Conservation (phyloP, 2,329 filamentous ascomycete genomes). For the Nakataea oryzae region DNA sequence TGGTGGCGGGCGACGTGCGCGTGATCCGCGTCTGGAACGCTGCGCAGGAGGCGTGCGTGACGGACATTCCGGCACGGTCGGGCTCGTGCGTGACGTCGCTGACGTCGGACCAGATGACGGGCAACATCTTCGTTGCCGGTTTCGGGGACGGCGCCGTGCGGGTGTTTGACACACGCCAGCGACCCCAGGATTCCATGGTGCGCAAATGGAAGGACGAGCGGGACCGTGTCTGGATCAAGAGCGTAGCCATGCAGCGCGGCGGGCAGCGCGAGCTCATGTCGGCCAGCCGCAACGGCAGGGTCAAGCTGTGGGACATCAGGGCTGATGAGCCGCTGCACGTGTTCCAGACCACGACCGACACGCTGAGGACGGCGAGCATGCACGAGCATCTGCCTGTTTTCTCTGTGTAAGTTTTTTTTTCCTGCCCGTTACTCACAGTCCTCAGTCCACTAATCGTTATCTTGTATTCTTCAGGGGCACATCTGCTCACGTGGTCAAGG, state of each 20-base stretch:
- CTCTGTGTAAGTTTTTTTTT: slow-evolving; percentile 59
- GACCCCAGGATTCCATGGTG: slow-evolving; percentile 83
- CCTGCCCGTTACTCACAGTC: neutral
- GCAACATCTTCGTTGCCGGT: slow-evolving; percentile 89
- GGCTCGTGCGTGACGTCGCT: slow-evolving; percentile 92
- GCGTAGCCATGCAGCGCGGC: slow-evolving; percentile 92
- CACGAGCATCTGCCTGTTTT: slow-evolving; percentile 97
- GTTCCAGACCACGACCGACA: slow-evolving; percentile 65
- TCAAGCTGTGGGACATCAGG: slow-evolving; percentile 92
- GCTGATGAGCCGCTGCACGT: slow-evolving; percentile 68
- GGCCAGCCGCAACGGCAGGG: slow-evolving; percentile 83
- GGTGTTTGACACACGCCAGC: slow-evolving; percentile 82
- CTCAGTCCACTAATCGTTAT: slow-evolving; percentile 15
- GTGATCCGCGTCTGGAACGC: slow-evolving; percentile 96
- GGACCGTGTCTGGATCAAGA: slow-evolving; percentile 84
- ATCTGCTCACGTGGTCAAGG: slow-evolving; percentile 76
- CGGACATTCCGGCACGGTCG: slow-evolving; percentile 89
- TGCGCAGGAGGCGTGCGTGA: slow-evolving; percentile 81
- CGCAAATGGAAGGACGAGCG: slow-evolving; percentile 91
- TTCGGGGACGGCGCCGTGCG: slow-evolving; percentile 93
- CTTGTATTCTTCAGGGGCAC: slow-evolving; percentile 55
- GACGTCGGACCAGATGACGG: slow-evolving; percentile 95
- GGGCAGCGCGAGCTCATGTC: slow-evolving; percentile 85
- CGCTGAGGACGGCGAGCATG: slow-evolving; percentile 75
- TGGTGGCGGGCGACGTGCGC: slow-evolving; percentile 94